Evolutionary conservation across 495 filamentous ascomycete species (phyloP), one percentile per base, ranked within the genome.

Genomic region (Penicillium taxi): DNA sequence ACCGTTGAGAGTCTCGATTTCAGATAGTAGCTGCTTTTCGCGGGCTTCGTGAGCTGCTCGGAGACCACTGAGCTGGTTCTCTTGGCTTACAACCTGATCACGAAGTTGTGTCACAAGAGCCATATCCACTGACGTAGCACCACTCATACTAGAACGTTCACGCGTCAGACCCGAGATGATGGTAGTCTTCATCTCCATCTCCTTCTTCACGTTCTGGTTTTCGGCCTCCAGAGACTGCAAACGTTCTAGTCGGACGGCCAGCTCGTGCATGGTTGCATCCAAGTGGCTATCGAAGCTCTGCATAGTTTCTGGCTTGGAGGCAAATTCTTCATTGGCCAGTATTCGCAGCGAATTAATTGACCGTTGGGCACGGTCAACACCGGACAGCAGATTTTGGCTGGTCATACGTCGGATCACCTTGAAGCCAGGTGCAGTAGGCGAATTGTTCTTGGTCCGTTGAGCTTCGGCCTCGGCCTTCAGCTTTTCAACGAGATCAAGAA

Each of bases 91-190:
- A 11, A 96, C 70, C 55, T 96, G 86, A 31, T 90, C 86, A 32
- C 85, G 80, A 63, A 98, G 76, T 9, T 78, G 78, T 11, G 84
- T 77, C n/a, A 96, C 83, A 33, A 94, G 77, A 5, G 84, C 87
- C 61, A 94, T 93, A 50, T 98, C 91, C 57, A 96, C 82, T 9
- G 88, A 84, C 8, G 86, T 84, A 2, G 78, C 77, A 25, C 72
- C 67, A 54, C 87, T 86, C 63, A 95, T 75, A 56, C 84, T 88
- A 2, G 86, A 86, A 48, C 91, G 73, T 56, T 98, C 91, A 26
- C 89, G 77, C 12, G 93, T 93, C 22, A 98, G 73, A 5, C 91
- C 91, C 12, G 87, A 85, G 41, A 98, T 96, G 50, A 98, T 88
- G 15, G 82, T 82, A 63, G 84, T 83, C 72, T 96, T 96, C 37